Base-by-base conservation (phyloP, 352 stramenopile genomes). In the Globisporangium echinulatum region DNA sequence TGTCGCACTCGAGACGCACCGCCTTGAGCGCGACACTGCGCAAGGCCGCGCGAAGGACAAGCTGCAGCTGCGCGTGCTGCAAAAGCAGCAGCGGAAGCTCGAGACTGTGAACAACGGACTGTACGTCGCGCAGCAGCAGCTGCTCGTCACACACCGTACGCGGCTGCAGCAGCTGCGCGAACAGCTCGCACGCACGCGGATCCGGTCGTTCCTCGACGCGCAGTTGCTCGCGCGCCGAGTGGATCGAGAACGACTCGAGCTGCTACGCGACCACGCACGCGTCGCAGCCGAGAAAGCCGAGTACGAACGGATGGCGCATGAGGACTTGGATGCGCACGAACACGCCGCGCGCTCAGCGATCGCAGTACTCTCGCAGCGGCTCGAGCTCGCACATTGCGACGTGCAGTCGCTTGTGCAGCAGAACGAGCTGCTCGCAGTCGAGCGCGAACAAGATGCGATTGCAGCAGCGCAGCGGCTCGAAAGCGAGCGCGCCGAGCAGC, bases 121-220 rank as follows among this genome's bases (percentile, higher is more conserved):
- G 7, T 19, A 14, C 5, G 37, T 37, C 5, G 19, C 46, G 10
- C 56, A 71, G 37, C 46, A 56, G 4, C 8, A 38, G 9, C 44
- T 64, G 4, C 4, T 77, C 14, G 49, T 66, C 59, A 55, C 19
- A 0, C 62, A 70, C 47, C 33, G 66, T 63, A 33, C 52, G 7
- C 58, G 39, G 8, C 59, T 71, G 57, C 52, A 33, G n/a, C 8
- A 44, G 14, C 47, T 64, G 3, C 61, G 68, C 52, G 33, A 73
- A 11, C 49, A 62, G 17, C 50, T 60, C 19, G 68, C 74, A 7
- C 49, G 61, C 46, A 66, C 67, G 13, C 70, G 62, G 3, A 77
- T 84, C 46, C 74, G 76, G 47, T 52, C 63, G 48, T 82, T 84
- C 49, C 52, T 84, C 14, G 62, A 72, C 25, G 43, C 49, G 19